Percentiles rank a stretch among this genome's conserved stretches.
Evolutionary conservation across 140 eudicot species (phyloP).

Genomic region (Ambrosia hybrid): DNA sequence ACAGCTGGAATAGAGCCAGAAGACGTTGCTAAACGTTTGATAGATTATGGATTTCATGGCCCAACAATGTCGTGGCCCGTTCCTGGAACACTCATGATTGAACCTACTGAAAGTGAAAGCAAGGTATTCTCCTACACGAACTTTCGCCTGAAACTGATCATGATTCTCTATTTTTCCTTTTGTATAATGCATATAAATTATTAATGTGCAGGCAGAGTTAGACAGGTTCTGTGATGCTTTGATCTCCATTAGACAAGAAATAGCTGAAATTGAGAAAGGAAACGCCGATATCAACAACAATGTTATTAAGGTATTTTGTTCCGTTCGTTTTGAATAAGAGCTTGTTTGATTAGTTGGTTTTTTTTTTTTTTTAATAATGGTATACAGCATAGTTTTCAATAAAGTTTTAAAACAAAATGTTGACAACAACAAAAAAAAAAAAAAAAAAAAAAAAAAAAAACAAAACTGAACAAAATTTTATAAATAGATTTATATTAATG

Average conservation of each 20-base stretch:
- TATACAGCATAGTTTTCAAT: too few species aligned
- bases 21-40: slow-evolving; percentile 94
- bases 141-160: not conserved
- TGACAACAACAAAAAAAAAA: too few species aligned
- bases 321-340: not conserved
- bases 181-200: slow-evolving; percentile 6
- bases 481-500: too few species aligned
- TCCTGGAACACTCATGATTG: slow-evolving; percentile 99
- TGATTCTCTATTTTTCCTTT: slow-evolving; percentile 1
- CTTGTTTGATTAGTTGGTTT: not conserved
- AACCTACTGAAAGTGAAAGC: slow-evolving; percentile 99
- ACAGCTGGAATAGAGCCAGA: slow-evolving; percentile 98
- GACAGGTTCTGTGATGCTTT: slow-evolving; percentile 97
- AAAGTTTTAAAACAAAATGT: too few species aligned
- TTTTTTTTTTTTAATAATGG: too few species aligned
- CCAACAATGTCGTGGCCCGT: slow-evolving; percentile 99
- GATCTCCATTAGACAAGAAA: slow-evolving; percentile 88
- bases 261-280: slow-evolving; percentile 86
- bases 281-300: slow-evolving; percentile 78
- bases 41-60: slow-evolving; percentile 95
- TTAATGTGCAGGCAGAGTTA: slow-evolving; percentile 71
- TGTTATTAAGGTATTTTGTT: slow-evolving; percentile 70
- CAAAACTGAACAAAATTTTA: too few species aligned
- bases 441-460: too few species aligned
- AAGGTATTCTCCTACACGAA: slow-evolving; percentile 47